Evolutionary conservation across 345 rosid species (phyloP).

Genomic region (Pistacia atlantica): DNA sequence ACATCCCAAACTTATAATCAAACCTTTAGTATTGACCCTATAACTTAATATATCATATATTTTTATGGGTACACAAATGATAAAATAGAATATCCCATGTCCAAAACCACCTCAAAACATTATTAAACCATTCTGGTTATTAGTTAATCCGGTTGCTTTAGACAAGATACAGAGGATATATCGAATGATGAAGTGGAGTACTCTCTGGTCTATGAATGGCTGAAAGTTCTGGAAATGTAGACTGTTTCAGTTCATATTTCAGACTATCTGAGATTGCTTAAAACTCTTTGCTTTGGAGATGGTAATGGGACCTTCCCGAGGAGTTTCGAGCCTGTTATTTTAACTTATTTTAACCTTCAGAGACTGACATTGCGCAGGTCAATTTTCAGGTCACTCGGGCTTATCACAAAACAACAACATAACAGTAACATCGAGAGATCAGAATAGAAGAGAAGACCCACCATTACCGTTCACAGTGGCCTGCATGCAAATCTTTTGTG

Average conservation of each 20-base stretch:
- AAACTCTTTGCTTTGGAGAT: not conserved
- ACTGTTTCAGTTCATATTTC: slow-evolving; percentile 3
- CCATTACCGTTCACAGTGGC: not conserved
- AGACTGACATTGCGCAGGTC: slow-evolving; percentile 6
- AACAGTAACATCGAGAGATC: not conserved
- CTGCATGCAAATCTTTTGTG: not conserved
- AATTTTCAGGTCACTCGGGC: not conserved
- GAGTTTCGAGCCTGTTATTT: slow-evolving; percentile 7
- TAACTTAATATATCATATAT: no score
- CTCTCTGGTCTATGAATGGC: not conserved
- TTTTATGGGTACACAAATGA: no score
- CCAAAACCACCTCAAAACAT: no score
- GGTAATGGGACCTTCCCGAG: slow-evolving; percentile 27
- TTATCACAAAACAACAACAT: not conserved
- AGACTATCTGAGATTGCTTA: slow-evolving; percentile 9
- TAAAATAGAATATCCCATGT: no score
- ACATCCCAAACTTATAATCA: no score
- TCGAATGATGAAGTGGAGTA: not conserved
- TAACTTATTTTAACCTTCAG: slow-evolving; percentile 2
- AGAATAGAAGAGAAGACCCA: not conserved
- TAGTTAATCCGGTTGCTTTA: no score
- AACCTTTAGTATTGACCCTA: no score
- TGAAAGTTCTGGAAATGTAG: slow-evolving; percentile 1
- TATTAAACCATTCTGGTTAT: no score
- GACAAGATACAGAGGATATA: no score